Conservation (phyloP, 1,284 basidiomycete species). For the Flammula alnicola region DNA sequence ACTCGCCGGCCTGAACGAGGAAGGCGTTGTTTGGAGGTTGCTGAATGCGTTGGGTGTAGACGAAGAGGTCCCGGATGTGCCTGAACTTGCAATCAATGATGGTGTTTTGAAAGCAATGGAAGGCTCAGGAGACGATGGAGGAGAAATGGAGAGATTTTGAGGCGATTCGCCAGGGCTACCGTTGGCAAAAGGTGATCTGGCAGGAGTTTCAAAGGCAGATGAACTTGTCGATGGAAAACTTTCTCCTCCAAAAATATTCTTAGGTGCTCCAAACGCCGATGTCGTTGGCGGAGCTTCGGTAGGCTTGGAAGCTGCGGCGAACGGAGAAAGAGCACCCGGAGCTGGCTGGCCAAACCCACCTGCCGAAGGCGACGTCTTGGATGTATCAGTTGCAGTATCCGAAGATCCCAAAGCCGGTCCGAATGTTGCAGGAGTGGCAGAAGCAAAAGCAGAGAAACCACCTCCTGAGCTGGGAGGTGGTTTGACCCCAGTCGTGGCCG, state of each 20-base stretch:
- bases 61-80: not conserved
- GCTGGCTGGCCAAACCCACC: not conserved
- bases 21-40: conserved; percentile 1
- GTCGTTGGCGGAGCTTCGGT: conserved; percentile 9
- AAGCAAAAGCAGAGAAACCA: not conserved
- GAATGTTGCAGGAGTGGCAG: too few species aligned
- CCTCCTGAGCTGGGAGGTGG: not conserved
- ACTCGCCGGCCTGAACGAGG: conserved; percentile 9
- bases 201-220: conserved; percentile 1
- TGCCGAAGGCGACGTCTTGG: not conserved
- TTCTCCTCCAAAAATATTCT: conserved; percentile 1
- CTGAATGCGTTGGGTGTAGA: conserved; percentile 11
- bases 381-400: too few species aligned
- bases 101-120: not conserved
- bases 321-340: not conserved
- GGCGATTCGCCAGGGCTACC: too few species aligned
- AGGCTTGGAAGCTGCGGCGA: conserved; percentile 13
- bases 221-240: not conserved
- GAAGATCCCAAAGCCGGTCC: too few species aligned
- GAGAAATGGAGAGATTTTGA: not conserved
- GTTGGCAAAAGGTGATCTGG: conserved; percentile 5
- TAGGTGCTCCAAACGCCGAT: conserved; percentile 14
- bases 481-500: not conserved
- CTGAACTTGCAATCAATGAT: not conserved
- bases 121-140: conserved; percentile 9